Evolutionary conservation across 208 protist genomes (phyloP).

Genomic region (Porcisia hertigi): DNA sequence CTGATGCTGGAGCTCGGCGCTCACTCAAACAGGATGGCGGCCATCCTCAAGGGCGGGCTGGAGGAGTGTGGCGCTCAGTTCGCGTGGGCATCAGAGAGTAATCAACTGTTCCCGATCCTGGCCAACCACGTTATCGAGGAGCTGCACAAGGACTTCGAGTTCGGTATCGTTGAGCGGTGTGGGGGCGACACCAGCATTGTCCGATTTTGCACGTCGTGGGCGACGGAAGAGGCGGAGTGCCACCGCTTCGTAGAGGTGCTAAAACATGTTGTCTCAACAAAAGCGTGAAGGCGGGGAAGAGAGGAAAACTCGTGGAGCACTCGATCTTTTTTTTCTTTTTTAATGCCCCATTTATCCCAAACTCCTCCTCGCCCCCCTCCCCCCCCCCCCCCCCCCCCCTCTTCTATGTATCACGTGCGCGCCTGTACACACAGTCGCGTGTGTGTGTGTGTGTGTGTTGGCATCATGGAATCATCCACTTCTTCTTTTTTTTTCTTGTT

Average conservation of each 20-base stretch:
- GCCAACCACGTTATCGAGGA: slow-evolving; percentile 7
- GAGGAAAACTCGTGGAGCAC: too few relatives aligned
- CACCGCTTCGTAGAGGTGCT: slow-evolving; percentile 40
- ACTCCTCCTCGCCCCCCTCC: too few relatives aligned
- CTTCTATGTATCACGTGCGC: not conserved
- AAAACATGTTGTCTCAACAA: slow-evolving; percentile 14
- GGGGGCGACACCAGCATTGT: slow-evolving; percentile 22
- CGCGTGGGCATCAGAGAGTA: slow-evolving; percentile 29
- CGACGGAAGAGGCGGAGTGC: slow-evolving; percentile 47
- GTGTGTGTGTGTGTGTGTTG: not conserved
- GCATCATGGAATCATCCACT: not conserved
- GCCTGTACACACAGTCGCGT: not conserved
- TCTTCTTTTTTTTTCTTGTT: too few relatives aligned
- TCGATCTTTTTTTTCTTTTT: not conserved
- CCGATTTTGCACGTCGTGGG: slow-evolving; percentile 48
- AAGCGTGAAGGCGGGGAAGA: too few relatives aligned
- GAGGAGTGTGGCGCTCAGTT: slow-evolving; percentile 39
- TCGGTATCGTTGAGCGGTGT: slow-evolving; percentile 16
- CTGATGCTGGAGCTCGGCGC: slow-evolving; percentile 33
- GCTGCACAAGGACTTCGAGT: slow-evolving; percentile 26
- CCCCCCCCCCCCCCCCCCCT: not conserved
- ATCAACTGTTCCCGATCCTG: slow-evolving; percentile 44
- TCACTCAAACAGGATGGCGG: slow-evolving; percentile 47
- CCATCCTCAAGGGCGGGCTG: slow-evolving; percentile 36
- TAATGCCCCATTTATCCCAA: not conserved